Evolutionary conservation across 805 yeast genomes (phyloP), one percentile per base, ranked within the genome.

Genomic region (Suhomyces sp.): DNA sequence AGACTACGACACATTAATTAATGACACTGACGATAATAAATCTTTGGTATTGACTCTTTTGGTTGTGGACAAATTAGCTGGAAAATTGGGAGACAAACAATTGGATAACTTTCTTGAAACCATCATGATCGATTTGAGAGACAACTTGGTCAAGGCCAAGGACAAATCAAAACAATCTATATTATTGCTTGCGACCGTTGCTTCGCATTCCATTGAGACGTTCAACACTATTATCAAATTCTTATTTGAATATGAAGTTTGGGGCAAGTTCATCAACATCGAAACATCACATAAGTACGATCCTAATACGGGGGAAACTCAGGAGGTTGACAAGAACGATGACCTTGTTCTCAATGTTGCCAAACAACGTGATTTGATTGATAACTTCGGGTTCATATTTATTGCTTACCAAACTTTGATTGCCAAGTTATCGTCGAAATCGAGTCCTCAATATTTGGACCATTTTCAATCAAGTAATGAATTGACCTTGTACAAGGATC

Each of bases 161-260:
- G 74, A 75, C 31, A 77, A 79, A 43, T 64, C 79, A 9, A 79
- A 76, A 40, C 88, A 83, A 47, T 72, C 91, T 1, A 76, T 80
- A 17, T 58, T 78, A 11, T 60, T 85, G 6, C 60, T 87, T 20
- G 63, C 86, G 9, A 63, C 76, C 1, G 58, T 83, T 16, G 74
- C 83, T 1, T 58, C 72, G 4, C 70, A 76, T 0, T 73, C 77
- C 24, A 38, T 50, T 1, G 38, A 47, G 1, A 60, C 75, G 1
- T 83, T 74, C 54, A 67, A 83, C 40, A 46, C 56, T 5, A 65
- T 81, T 1, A 58, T 76, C n/a, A 45, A 45, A 9, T 49, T 44
- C 24, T 33, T 63, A 12, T 65, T 64, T 40, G 44, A 54, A 6
- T 54, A 65, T 10, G 66, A 66, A 9, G 58, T 70, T 1, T 55